Percentiles rank a stretch among this genome's conserved stretches.
Conservation (phyloP, 108 stramenopile species). For the Cyclotella sp. region DNA sequence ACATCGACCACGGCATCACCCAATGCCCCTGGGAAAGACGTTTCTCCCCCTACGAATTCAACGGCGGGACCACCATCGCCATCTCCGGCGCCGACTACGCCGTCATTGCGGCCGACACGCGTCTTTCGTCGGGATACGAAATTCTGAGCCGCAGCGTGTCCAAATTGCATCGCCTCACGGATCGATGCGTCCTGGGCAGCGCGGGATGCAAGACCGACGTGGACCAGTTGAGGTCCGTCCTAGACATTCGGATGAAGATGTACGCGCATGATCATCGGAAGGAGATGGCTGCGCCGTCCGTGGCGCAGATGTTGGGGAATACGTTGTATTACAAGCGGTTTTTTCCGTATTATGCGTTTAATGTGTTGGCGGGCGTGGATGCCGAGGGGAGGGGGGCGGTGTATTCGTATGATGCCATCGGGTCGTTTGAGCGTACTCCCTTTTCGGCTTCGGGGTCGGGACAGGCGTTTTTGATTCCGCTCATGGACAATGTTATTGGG, state of each 20-base stretch:
- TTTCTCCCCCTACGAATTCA: constrained; percentile 93
- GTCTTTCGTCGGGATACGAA: constrained; percentile 91
- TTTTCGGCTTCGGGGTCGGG: constrained; percentile 90
- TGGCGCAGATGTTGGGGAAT: constrained; percentile 95
- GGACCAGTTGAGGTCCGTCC: constrained; percentile 88
- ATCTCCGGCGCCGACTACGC: constrained; percentile 93
- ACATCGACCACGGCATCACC: constrained; percentile 79
- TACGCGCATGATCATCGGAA: constrained; percentile 96
- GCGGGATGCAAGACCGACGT: constrained; percentile 98
- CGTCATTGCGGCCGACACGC: constrained; percentile 96
- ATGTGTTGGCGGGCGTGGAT: constrained; percentile 96
- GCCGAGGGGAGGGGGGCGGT: constrained; percentile 95
- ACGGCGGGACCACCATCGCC: constrained; percentile 91
- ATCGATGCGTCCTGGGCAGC: constrained; percentile 89
- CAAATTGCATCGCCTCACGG: constrained; percentile 85
- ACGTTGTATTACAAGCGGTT: constrained; percentile 97
- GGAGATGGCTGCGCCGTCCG: constrained; percentile 91
- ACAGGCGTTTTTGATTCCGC: constrained; percentile 89
- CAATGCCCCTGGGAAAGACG: constrained; percentile 84
- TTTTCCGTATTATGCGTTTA: constrained; percentile 99
- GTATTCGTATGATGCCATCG: constrained; percentile 98
- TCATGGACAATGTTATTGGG: constrained; percentile 95
- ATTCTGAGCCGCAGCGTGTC: constrained; percentile 90
- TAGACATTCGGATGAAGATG: constrained; percentile 90
- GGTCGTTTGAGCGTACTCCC: constrained; percentile 91